A percentile compares a stretch with the other conserved stretches of the same genome.
Evolutionary conservation across 2,329 filamentous ascomycete species (phyloP).

Genomic region (Dothiorella sarmentorum): DNA sequence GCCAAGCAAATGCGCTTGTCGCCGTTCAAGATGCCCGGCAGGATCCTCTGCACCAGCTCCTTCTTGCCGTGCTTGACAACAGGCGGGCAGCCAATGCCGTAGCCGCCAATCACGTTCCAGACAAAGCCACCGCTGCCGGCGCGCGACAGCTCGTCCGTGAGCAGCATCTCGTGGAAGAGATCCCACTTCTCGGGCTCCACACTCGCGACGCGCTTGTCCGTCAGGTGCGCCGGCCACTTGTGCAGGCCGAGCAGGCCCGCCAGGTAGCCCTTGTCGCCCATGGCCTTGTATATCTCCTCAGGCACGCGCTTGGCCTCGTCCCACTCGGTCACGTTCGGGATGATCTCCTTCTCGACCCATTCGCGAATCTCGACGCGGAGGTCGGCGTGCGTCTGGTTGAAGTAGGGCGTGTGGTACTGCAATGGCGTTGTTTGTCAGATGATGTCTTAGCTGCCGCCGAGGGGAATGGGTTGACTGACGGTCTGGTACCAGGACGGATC

Average conservation of each 20-base stretch:
- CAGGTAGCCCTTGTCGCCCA: constrained; percentile 89
- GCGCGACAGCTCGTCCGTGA: constrained; percentile 92
- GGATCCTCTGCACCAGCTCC: constrained; percentile 76
- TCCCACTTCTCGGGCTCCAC: constrained; percentile 92
- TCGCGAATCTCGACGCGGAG: constrained; percentile 86
- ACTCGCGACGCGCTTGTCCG: constrained; percentile 66
- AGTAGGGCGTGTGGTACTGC: constrained; percentile 94
- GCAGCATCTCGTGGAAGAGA: constrained; percentile 93
- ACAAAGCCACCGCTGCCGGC: constrained; percentile 87
- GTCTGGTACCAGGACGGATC: constrained; percentile 95
- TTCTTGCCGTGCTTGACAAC: constrained; percentile 89
- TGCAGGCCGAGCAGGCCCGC: constrained; percentile 83
- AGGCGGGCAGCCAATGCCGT: constrained; percentile 89
- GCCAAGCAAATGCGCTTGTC: constrained; percentile 97
- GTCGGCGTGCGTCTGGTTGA: constrained; percentile 88
- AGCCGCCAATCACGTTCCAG: constrained; percentile 96
- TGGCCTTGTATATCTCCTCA: constrained; percentile 86
- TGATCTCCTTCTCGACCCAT: constrained; percentile 86
- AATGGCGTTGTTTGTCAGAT: background rate
- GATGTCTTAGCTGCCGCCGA: background rate
- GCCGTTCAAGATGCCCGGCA: constrained; percentile 82
- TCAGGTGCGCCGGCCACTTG: constrained; percentile 70
- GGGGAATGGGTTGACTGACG: constrained; percentile 50
- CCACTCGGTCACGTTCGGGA: constrained; percentile 93
- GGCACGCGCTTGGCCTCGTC: constrained; percentile 92